These are phyloP conservation scores for Chloropicon primus DNA, from an alignment of 139 green algal species.

Conservation along the genomic window DNA sequence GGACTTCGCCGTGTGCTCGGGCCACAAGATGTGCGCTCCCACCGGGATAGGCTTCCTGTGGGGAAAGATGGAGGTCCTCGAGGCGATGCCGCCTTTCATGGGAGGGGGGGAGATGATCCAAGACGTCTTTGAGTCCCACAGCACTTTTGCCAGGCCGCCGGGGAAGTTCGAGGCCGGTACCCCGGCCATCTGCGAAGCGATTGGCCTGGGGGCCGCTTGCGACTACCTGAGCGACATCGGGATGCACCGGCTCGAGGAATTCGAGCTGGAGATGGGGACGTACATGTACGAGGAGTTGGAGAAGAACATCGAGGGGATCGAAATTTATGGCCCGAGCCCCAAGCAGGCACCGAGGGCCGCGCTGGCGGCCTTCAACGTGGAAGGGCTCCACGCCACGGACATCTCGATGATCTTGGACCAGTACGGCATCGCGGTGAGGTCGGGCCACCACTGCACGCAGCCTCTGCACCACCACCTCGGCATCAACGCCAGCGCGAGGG, in stretches of 20 bases:
- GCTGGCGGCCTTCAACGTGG: conserved; percentile 88
- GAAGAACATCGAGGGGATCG: conserved; percentile 41
- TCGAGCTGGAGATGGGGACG: conserved; percentile 61
- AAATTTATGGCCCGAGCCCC: conserved; percentile 73
- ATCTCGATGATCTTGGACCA: conserved; percentile 82
- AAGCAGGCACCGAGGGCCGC: conserved; percentile 34
- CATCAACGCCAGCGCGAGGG: conserved; percentile 38
- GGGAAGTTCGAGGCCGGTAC: conserved; percentile 92
- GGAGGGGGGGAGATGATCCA: conserved; percentile 97
- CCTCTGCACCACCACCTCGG: conserved; percentile 78
- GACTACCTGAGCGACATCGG: conserved; percentile 47
- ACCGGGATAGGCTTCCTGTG: conserved; percentile 97
- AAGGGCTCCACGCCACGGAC: conserved; percentile 89
- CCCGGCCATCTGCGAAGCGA: conserved; percentile 79
- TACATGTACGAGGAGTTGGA: conserved; percentile 66
- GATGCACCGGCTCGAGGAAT: conserved; percentile 58
- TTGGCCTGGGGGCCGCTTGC: conserved; percentile 12
- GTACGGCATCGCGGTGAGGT: conserved; percentile 75
- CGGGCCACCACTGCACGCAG: conserved; percentile 96
- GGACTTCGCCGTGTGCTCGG: conserved; percentile 88
- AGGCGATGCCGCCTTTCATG: conserved; percentile 88
- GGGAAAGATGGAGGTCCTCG: conserved; percentile 68
- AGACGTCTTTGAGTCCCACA: conserved; percentile 80
- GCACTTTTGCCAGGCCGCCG: conserved; percentile 82
- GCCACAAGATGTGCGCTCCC: conserved; percentile 93